Base-by-base conservation (phyloP, 1,284 basidiomycete species). In the Waitea zeae region DNA sequence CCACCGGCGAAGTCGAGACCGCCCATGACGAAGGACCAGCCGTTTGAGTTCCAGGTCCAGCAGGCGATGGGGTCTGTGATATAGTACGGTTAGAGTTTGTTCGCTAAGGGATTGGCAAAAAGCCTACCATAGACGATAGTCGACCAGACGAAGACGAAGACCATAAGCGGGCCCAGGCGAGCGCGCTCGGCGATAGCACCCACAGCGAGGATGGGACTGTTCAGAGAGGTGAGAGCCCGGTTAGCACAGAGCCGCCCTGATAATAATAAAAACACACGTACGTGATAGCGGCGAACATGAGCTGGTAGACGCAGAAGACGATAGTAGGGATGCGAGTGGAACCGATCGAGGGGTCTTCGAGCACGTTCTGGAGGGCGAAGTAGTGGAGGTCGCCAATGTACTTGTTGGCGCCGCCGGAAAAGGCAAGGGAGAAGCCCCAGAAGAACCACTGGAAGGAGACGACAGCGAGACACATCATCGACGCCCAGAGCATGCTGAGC, bases 1-100 rank as follows among this genome's bases (percentile, higher is more conserved):
- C 92, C 92, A 32, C 92, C 92, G n/a, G 92, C 90, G 43, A 89
- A 92, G 54, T 92, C 88, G 44, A 89, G 78, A 28, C 80, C 83
- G 6, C 87, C 87, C 34, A 87, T 57, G 17, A 64, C 44, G 51
- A 62, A 73, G 1, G 75, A 75, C 92, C 92, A 97, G 17, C 92
- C 92, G 38, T 76, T 72, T 30, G 70, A 41, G 54, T 87, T 90
- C 89, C 92, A 97, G 0, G 89, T 89, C 90, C 90, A 93, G 59
- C 77, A 83, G 0, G 87, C 87, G 45, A 92, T 82, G 5, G 87
- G 86, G 49, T 88, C 82, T 26, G 22, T 7, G 7, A n/a, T 7
- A n/a, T n/a, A 7, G n/a, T 26, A 7, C 7, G 22, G 22, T 7
- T 7, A 7, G 22, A 7, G n/a, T 26, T n/a, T n/a, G 7, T n/a